Percentiles rank a stretch among this genome's conserved stretches.
Conservation (phyloP, 2,329 filamentous ascomycete species). For the Nemania sp. region DNA sequence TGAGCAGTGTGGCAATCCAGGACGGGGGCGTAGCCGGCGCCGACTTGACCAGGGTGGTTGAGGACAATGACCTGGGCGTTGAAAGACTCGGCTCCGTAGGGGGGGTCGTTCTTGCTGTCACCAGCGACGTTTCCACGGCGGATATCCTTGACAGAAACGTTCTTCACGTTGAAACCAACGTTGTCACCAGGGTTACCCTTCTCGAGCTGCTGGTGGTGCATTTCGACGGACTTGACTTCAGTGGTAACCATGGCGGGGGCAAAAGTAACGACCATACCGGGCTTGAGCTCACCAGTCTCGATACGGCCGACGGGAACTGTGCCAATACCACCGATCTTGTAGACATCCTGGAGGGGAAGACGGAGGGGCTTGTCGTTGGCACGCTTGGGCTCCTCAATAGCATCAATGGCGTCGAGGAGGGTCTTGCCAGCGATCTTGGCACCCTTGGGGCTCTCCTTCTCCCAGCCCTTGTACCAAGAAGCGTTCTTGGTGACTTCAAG, state of each 20-base stretch:
- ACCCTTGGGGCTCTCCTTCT: constrained; percentile 83
- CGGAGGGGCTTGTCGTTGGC: constrained; percentile 99
- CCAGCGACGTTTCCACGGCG: constrained; percentile 99
- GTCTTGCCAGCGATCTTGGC: constrained; percentile 91
- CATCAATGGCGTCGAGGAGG: constrained; percentile 97
- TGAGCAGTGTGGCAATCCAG: constrained; percentile 99
- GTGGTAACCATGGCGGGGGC: constrained; percentile 98
- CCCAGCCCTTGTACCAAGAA: constrained; percentile 99
- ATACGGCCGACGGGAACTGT: constrained; percentile 99
- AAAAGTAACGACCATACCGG: constrained; percentile 94
- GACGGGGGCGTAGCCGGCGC: constrained; percentile 98
- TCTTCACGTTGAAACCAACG: constrained; percentile 99
- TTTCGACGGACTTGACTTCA: constrained; percentile 99
- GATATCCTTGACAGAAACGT: constrained; percentile 99
- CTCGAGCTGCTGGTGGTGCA: constrained; percentile 99
- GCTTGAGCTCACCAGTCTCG: constrained; percentile 97
- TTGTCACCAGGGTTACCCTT: constrained; percentile 99
- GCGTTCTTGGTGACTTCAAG: constrained; percentile 85
- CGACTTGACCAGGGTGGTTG: constrained; percentile 99
- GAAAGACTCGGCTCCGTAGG: constrained; percentile 87
- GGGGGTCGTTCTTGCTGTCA: constrained; percentile 99
- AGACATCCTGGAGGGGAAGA: constrained; percentile 99
- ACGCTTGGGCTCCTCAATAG: constrained; percentile 89
- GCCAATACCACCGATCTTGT: constrained; percentile 99
- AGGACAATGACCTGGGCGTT: constrained; percentile 99